These are phyloP conservation scores for Coemansia sp. DNA, from an alignment of 192 early-diverging fungal genomes.

Conservation along the genomic window DNA sequence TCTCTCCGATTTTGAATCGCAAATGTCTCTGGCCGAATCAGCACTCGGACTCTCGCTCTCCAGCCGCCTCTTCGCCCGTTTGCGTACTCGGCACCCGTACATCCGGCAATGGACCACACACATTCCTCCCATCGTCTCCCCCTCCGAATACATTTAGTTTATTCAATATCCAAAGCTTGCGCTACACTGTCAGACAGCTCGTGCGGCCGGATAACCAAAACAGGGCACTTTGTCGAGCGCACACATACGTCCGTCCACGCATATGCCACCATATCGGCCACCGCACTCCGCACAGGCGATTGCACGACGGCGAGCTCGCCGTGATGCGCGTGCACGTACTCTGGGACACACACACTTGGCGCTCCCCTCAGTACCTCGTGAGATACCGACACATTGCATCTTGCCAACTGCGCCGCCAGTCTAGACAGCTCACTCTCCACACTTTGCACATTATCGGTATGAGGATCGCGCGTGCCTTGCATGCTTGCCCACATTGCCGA, in stretches of 20 bases:
- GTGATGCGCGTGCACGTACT: constrained; percentile 25
- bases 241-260: constrained; percentile 40
- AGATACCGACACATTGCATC: constrained; percentile 16
- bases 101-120: constrained; percentile 32
- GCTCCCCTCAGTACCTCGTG: constrained; percentile 26
- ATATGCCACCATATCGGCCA: constrained; percentile 13
- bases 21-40: constrained; percentile 23
- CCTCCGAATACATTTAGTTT: too few relatives aligned
- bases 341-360: constrained; percentile 8
- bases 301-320: constrained; percentile 39
- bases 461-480: constrained; percentile 17
- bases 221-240: constrained; percentile 21
- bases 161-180: constrained; percentile 14
- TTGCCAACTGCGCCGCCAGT: constrained; percentile 11
- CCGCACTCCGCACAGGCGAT: constrained; percentile 11
- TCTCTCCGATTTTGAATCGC: constrained; percentile 15
- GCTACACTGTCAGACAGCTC: constrained; percentile 41
- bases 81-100: constrained; percentile 23
- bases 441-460: constrained; percentile 1
- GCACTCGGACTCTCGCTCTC: constrained; percentile 28
- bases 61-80: constrained; percentile 22
- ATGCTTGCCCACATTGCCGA: constrained; percentile 37
- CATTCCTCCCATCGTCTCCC: constrained; percentile 5
- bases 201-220: constrained; percentile 26
- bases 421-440: constrained; percentile 15